These are phyloP conservation scores for Suillus fuscotomentosus DNA, from an alignment of 768 basidiomycete genomes.

Conservation along the genomic window DNA sequence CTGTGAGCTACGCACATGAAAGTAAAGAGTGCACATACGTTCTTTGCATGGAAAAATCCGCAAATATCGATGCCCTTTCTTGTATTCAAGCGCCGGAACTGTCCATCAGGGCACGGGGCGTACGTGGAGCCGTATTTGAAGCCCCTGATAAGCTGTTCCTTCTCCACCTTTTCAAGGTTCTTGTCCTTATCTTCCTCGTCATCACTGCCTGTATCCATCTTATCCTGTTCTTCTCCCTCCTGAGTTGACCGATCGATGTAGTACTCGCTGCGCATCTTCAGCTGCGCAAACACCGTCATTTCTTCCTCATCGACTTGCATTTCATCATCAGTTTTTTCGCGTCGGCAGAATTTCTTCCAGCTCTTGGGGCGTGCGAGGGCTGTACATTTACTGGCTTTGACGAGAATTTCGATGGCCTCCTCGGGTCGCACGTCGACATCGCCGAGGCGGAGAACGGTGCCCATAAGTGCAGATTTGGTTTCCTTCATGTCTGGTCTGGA, in stretches of 20 bases:
- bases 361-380: constrained; percentile 64
- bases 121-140: constrained; percentile 92
- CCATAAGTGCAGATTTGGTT: constrained; percentile 63
- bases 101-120: constrained; percentile 83
- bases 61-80: constrained; percentile 85
- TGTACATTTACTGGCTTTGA: constrained; percentile 82
- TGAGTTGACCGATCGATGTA: constrained; percentile 46
- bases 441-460: constrained; percentile 75
- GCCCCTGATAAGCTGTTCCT: constrained; percentile 75
- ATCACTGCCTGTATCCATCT: constrained; percentile 28
- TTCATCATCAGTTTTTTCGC: constrained; percentile 31
- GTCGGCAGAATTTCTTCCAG: constrained; percentile 73
- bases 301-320: constrained; percentile 28
- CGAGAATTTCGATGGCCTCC: constrained; percentile 71
- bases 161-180: constrained; percentile 59
- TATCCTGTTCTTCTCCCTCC: constrained; percentile 26
- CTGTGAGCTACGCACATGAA: constrained; percentile 1
- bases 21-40: constrained; percentile 42
- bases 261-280: constrained; percentile 52
- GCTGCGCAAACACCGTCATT: constrained; percentile 36
- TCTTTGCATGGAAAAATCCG: constrained; percentile 71
- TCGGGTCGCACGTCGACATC: constrained; percentile 62
- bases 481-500: constrained; percentile 58
- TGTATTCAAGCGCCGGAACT: constrained; percentile 72
- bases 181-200: constrained; percentile 35